Percentiles rank a stretch among this genome's conserved stretches.
These are phyloP conservation scores for Zygotorulaspora sp. DNA, from an alignment of 805 yeast genomes.

Conservation along the genomic window DNA sequence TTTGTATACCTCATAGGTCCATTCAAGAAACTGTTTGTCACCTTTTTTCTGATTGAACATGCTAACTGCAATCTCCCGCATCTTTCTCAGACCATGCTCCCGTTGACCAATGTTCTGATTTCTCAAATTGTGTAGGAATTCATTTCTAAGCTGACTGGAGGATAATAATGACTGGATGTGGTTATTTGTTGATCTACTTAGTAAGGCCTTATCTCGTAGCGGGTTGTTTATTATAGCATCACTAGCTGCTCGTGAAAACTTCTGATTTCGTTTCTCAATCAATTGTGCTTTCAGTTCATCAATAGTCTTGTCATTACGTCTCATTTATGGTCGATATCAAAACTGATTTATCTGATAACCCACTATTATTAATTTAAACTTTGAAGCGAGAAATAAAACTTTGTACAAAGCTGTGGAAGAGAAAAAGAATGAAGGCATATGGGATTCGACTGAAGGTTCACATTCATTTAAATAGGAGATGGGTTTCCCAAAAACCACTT, in stretches of 20 bases:
- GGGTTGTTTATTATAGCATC: constrained; percentile 21
- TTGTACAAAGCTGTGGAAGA: too few species aligned
- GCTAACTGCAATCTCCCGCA: constrained; percentile 28
- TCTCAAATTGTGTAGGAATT: constrained; percentile 39
- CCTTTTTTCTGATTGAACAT: constrained; percentile 8
- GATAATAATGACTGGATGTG: constrained; percentile 36
- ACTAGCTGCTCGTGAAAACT: constrained; percentile 34
- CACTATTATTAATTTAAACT: too few species aligned
- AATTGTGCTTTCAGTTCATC: neutral
- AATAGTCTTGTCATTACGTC: neutral
- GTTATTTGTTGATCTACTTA: constrained; percentile 57
- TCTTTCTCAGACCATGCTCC: constrained; percentile 33
- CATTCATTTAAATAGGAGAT: constrained; percentile 2
- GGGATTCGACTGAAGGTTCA: too few species aligned
- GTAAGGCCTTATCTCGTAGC: constrained; percentile 43
- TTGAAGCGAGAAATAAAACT: too few species aligned
- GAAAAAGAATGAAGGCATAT: too few species aligned
- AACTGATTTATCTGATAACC: too few species aligned
- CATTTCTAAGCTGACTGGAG: constrained; percentile 40
- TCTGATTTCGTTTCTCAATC: constrained; percentile 30
- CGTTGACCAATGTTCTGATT: constrained; percentile 20
- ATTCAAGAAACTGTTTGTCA: constrained; percentile 15
- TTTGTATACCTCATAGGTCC: constrained; percentile 18
- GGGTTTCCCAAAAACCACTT: constrained; percentile 15
- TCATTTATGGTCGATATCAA: too few species aligned